Percentiles rank a stretch among this genome's conserved stretches.
Evolutionary conservation across 805 yeast species (phyloP).

Genomic region (Candida glaebosa): DNA sequence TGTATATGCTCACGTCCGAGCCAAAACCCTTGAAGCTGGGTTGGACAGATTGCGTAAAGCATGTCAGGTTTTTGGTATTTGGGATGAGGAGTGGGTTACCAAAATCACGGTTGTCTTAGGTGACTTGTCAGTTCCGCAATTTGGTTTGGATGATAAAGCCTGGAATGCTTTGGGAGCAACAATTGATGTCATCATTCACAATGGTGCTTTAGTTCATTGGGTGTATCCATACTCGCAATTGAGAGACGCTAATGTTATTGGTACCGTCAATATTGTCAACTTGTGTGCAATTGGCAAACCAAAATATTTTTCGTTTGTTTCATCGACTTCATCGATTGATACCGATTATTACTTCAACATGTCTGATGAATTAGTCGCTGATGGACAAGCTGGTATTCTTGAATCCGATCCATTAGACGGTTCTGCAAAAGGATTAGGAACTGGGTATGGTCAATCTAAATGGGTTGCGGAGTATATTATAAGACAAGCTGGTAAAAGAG

Average conservation of each 20-base stretch:
- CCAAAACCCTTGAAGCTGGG: slow-evolving; percentile 64
- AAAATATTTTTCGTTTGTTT: slow-evolving; percentile 84
- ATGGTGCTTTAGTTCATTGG: slow-evolving; percentile 99
- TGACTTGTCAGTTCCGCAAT: slow-evolving; percentile 65
- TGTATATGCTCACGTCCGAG: slow-evolving; percentile 89
- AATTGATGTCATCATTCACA: slow-evolving; percentile 85
- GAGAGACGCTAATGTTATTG: slow-evolving; percentile 89
- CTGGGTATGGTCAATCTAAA: slow-evolving; percentile 96
- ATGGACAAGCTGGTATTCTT: slow-evolving; percentile 68
- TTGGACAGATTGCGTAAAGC: slow-evolving; percentile 71
- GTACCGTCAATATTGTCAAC: slow-evolving; percentile 80
- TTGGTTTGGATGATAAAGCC: slow-evolving; percentile 57
- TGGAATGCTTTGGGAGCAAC: slow-evolving; percentile 59
- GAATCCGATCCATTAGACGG: slow-evolving; percentile 85
- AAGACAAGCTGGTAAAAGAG: slow-evolving; percentile 82
- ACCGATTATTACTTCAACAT: slow-evolving; percentile 73
- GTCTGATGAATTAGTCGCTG: slow-evolving; percentile 64
- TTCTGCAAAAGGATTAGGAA: slow-evolving; percentile 75
- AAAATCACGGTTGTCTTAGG: slow-evolving; percentile 76
- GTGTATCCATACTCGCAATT: slow-evolving; percentile 89
- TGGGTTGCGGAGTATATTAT: slow-evolving; percentile 95
- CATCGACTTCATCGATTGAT: slow-evolving; percentile 92
- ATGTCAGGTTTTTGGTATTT: slow-evolving; percentile 77
- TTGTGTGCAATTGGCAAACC: slow-evolving; percentile 77
- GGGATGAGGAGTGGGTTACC: slow-evolving; percentile 58